phyloP scores from a whole-genome alignment of 768 basidiomycete genomes.

The Suillus clintonianus region DNA sequence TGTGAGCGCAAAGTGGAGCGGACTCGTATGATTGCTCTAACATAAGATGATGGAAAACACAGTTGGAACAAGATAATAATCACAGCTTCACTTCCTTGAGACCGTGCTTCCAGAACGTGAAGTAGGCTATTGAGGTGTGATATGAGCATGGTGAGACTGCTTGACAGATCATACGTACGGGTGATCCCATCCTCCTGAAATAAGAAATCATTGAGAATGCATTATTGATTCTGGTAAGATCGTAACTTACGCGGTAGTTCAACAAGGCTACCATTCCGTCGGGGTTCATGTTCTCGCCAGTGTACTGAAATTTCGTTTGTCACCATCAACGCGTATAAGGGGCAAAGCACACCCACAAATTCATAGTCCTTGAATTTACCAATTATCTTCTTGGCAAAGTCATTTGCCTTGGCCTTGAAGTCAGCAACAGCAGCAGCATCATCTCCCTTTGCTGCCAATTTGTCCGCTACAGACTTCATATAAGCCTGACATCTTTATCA shows the following conservation, averaged over 20 bases:
- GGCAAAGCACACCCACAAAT: conserved; percentile 58
- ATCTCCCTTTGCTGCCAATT: conserved; percentile 49
- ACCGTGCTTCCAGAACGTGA: conserved; percentile 97
- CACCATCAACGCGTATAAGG: background rate
- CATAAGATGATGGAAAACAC: conserved; percentile 1
- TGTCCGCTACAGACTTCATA: conserved; percentile 87
- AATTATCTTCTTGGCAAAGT: conserved; percentile 86
- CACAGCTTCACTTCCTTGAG: conserved; percentile 78
- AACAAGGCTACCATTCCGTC: conserved; percentile 94
- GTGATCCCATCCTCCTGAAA: conserved; percentile 75
- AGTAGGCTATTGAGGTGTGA: conserved; percentile 58
- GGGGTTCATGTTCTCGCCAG: conserved; percentile 73
- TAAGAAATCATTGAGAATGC: conserved; percentile 11
- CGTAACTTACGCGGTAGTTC: conserved; percentile 80
- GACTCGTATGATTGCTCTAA: background rate
- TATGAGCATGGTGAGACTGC: background rate
- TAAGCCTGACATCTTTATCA: conserved; percentile 58
- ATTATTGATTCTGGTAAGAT: background rate
- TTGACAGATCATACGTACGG: conserved; percentile 49
- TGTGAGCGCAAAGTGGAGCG: background rate
- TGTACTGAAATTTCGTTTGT: conserved; percentile 48
- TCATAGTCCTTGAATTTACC: conserved; percentile 92
- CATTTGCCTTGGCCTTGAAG: conserved; percentile 82
- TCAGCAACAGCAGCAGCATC: conserved; percentile 63
- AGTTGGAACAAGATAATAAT: conserved; percentile 19